A percentile compares a stretch with the other conserved stretches of the same genome.
phyloP scores from a whole-genome alignment of 129 eudicot genomes.

The Dittrichia graveolens region DNA sequence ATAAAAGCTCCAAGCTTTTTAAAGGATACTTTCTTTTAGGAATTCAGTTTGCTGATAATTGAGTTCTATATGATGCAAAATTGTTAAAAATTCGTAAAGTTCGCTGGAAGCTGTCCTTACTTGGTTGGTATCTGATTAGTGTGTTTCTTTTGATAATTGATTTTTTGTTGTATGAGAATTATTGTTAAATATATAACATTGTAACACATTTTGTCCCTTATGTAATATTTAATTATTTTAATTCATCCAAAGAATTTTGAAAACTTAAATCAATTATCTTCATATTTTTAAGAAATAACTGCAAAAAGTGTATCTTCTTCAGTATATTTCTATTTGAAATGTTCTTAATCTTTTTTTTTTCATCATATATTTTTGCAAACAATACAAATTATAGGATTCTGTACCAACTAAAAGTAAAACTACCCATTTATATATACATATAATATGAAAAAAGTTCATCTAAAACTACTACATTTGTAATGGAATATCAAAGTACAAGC shows the following conservation, averaged over 20 bases:
- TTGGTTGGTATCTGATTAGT: not conserved
- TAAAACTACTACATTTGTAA: not conserved
- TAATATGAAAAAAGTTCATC: not conserved
- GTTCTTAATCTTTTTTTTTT: no score
- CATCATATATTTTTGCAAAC: no score
- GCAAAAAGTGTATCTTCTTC: not conserved
- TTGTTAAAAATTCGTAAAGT: no score
- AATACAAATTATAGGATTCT: no score
- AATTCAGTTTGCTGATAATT: no score
- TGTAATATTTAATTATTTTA: not conserved
- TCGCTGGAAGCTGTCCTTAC: no score
- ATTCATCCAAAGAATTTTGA: not conserved
- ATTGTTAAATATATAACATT: not conserved
- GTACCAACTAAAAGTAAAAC: slow-evolving; percentile 2
- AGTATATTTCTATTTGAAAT: not conserved
- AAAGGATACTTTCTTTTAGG: no score
- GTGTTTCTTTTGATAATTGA: not conserved
- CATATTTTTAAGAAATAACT: not conserved
- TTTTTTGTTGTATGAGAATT: not conserved
- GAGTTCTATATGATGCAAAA: no score
- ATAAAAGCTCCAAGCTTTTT: no score
- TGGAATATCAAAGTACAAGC: not conserved
- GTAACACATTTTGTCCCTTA: not conserved
- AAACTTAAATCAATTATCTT: not conserved
- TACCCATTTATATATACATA: not conserved